Evolutionary conservation across 345 rosid species (phyloP).

Genomic region (Populus simonii): DNA sequence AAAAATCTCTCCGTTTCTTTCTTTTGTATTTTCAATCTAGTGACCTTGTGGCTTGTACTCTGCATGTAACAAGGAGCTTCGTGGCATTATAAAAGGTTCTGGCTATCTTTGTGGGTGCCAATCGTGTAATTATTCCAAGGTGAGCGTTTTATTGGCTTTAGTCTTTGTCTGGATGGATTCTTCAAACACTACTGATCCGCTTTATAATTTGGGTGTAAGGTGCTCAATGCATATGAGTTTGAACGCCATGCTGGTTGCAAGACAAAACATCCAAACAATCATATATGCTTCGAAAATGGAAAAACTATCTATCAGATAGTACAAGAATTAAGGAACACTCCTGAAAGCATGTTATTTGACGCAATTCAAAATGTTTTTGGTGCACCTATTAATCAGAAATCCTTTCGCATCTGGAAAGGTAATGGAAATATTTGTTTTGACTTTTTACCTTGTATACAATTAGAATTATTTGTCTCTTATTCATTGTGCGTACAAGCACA

Average conservation of each 20-base stretch:
- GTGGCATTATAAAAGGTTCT: slow-evolving; percentile 77
- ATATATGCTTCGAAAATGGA: slow-evolving; percentile 87
- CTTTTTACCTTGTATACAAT: not conserved
- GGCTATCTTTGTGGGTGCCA: slow-evolving; percentile 94
- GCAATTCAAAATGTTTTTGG: slow-evolving; percentile 73
- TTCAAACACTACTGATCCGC: not conserved
- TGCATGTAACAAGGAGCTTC: slow-evolving; percentile 58
- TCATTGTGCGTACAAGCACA: not conserved
- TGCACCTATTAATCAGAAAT: slow-evolving; percentile 82
- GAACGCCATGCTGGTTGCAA: slow-evolving; percentile 93
- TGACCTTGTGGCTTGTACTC: slow-evolving; percentile 16
- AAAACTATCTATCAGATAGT: slow-evolving; percentile 94
- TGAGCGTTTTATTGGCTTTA: slow-evolving; percentile 26
- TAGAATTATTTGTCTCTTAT: not conserved
- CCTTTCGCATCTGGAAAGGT: slow-evolving; percentile 96
- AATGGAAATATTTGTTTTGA: not conserved
- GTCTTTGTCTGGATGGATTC: not conserved
- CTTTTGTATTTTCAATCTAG: slow-evolving; percentile 9
- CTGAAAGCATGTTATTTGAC: slow-evolving; percentile 68
- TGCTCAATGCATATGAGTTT: slow-evolving; percentile 81
- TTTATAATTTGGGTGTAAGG: slow-evolving; percentile 36
- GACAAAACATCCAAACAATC: slow-evolving; percentile 95
- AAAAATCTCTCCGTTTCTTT: slow-evolving; percentile 1
- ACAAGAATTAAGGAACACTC: slow-evolving; percentile 80
- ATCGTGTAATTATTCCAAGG: slow-evolving; percentile 72